Evolutionary conservation across 345 rosid genomes (phyloP).

Genomic region (Lumnitzera littorea): DNA sequence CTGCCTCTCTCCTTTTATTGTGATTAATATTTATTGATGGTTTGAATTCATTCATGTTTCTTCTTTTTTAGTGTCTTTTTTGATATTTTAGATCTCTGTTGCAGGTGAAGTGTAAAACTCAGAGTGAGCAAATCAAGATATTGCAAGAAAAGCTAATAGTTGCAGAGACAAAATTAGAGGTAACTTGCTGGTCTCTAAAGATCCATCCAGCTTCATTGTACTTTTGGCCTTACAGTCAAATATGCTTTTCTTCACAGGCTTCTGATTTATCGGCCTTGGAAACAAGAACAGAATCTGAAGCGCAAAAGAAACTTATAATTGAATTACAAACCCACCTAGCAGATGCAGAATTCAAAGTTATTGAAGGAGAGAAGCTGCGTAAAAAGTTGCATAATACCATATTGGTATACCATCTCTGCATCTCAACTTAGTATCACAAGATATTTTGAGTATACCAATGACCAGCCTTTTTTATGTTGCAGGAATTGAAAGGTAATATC

Average conservation of each 20-base stretch:
- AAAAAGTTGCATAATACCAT: constrained; percentile 94
- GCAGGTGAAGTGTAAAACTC: constrained; percentile 66
- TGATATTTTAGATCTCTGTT: constrained; percentile 15
- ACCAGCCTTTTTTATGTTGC: constrained; percentile 14
- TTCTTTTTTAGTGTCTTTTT: neutral
- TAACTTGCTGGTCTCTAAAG: constrained; percentile 7
- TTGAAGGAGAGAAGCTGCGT: constrained; percentile 89
- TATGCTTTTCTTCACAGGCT: constrained; percentile 30
- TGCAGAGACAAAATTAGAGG: constrained; percentile 71
- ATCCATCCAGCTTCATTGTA: neutral
- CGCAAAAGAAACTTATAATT: constrained; percentile 55
- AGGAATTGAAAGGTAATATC: constrained; percentile 97
- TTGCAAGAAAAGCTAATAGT: constrained; percentile 56
- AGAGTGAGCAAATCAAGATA: constrained; percentile 51
- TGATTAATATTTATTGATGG: neutral
- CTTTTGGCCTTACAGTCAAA: too few species aligned
- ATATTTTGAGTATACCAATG: constrained; percentile 6
- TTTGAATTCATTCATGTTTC: neutral
- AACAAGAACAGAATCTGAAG: constrained; percentile 68
- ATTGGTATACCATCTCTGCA: constrained; percentile 42
- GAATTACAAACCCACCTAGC: constrained; percentile 60
- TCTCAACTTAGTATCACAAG: neutral
- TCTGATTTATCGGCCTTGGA: constrained; percentile 70
- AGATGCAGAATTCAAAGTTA: constrained; percentile 79
- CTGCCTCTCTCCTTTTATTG: constrained; percentile 2